Conservation (phyloP, 352 stramenopile species). For the Plasmopara muralis region DNA sequence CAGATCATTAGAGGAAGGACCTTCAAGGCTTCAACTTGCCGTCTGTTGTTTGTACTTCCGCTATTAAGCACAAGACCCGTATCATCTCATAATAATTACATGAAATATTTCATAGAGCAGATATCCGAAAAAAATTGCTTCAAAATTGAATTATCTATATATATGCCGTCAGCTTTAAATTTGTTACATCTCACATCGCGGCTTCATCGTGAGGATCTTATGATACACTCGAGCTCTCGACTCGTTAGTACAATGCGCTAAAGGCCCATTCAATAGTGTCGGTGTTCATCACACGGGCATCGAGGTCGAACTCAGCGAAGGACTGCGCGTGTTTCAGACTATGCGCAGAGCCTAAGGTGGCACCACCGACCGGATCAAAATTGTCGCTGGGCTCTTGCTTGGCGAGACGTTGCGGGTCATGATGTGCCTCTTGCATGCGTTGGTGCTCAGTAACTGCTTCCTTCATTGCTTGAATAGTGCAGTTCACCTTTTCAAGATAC, state of each 20-base stretch:
- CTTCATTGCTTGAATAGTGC: slow-evolving; percentile 73
- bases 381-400: neutral
- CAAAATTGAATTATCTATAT: too few species aligned
- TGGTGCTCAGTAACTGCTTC: slow-evolving; percentile 46
- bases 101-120: too few species aligned
- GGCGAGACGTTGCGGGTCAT: slow-evolving; percentile 5
- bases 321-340: slow-evolving; percentile 29
- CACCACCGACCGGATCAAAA: neutral
- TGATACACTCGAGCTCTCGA: slow-evolving; percentile 16
- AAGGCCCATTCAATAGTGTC: slow-evolving; percentile 72
- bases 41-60: too few species aligned
- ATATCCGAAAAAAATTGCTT: too few species aligned
- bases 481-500: slow-evolving; percentile 77
- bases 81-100: too few species aligned
- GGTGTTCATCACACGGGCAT: slow-evolving; percentile 36
- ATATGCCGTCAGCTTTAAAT: neutral
- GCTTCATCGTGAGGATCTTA: slow-evolving; percentile 8
- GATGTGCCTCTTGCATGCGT: slow-evolving; percentile 3
- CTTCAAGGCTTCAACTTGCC: too few species aligned
- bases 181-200: slow-evolving; percentile 15
- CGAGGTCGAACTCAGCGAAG: slow-evolving; percentile 73
- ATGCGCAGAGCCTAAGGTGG: neutral
- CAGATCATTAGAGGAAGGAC: too few species aligned
- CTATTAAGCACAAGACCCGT: too few species aligned
- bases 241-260: slow-evolving; percentile 61